These are phyloP conservation scores for Pyricularia sp. DNA, from an alignment of 2,329 filamentous ascomycete genomes.

Conservation along the genomic window DNA sequence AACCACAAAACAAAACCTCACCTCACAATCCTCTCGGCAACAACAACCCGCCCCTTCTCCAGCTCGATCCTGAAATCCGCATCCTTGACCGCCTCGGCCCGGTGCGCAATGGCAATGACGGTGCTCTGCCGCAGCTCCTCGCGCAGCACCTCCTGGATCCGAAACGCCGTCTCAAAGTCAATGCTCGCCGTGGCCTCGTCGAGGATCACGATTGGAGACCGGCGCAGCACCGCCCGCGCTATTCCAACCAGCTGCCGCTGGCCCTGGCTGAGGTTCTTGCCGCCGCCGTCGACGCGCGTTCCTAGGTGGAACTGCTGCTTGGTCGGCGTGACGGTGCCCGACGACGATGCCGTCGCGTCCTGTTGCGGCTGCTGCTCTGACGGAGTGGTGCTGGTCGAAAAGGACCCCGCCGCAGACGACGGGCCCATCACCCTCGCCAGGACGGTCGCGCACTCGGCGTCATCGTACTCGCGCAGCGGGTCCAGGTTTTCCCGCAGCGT, in stretches of 20 bases:
- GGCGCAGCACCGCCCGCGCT: conserved; percentile 47
- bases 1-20: not conserved
- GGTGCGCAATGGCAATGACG: conserved; percentile 58
- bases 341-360: conserved; percentile 29
- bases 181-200: conserved; percentile 58
- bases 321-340: conserved; percentile 6
- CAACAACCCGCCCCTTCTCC: conserved; percentile 40
- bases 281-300: conserved; percentile 47
- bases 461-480: conserved; percentile 49
- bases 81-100: conserved; percentile 51
- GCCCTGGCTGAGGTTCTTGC: conserved; percentile 53
- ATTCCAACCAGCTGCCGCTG: conserved; percentile 55
- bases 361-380: not conserved
- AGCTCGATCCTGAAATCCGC: conserved; percentile 46
- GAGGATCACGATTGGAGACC: conserved; percentile 51
- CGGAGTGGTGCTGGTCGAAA: not conserved
- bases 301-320: conserved; percentile 26
- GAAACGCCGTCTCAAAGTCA: conserved; percentile 46
- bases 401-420: conserved; percentile 4
- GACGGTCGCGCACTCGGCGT: conserved; percentile 37
- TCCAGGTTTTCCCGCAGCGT: conserved; percentile 58
- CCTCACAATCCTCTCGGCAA: conserved; percentile 22
- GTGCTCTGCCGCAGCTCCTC: conserved; percentile 46
- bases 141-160: conserved; percentile 47
- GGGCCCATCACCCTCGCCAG: conserved; percentile 51